phyloP scores from a whole-genome alignment of 2,329 filamentous ascomycete genomes.

The Claviceps monticola region DNA sequence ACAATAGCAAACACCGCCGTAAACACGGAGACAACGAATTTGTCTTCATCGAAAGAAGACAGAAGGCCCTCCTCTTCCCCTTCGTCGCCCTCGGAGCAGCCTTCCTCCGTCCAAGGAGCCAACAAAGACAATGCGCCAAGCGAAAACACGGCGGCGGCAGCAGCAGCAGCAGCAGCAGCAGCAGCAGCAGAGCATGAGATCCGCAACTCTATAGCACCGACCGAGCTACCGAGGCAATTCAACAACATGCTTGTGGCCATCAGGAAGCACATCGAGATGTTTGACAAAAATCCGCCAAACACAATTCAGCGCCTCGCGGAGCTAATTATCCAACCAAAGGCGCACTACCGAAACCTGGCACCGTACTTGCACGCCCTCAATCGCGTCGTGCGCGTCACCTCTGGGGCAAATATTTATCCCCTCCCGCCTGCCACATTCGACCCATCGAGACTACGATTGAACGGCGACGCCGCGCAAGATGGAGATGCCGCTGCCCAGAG shows the following conservation, averaged over 20 bases:
- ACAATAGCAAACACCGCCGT: not conserved
- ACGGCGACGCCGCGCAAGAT: conserved; percentile 34
- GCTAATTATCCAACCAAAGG: conserved; percentile 60
- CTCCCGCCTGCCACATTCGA: conserved; percentile 55
- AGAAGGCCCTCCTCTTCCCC: conserved; percentile 28
- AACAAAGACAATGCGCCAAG: conserved; percentile 55
- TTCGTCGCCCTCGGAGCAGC: conserved; percentile 17
- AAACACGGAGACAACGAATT: not conserved
- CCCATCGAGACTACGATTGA: conserved; percentile 41
- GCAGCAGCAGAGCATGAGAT: conserved; percentile 8
- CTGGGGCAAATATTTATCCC: conserved; percentile 66
- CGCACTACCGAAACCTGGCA: conserved; percentile 68
- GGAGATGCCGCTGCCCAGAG: conserved; percentile 14
- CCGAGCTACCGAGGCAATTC: conserved; percentile 49
- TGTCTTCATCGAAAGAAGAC: not conserved
- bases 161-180: too few relatives aligned
- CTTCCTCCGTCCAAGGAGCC: conserved; percentile 37
- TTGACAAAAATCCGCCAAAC: conserved; percentile 67
- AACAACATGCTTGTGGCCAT: conserved; percentile 48
- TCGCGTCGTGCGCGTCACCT: conserved; percentile 81
- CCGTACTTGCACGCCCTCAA: conserved; percentile 85
- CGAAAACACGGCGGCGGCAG: conserved; percentile 9
- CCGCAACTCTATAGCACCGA: conserved; percentile 18
- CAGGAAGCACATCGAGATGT: conserved; percentile 48
- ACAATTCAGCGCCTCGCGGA: conserved; percentile 88